Base-by-base conservation (phyloP, 2,329 filamentous ascomycete genomes). In the Diaporthe australafricana region DNA sequence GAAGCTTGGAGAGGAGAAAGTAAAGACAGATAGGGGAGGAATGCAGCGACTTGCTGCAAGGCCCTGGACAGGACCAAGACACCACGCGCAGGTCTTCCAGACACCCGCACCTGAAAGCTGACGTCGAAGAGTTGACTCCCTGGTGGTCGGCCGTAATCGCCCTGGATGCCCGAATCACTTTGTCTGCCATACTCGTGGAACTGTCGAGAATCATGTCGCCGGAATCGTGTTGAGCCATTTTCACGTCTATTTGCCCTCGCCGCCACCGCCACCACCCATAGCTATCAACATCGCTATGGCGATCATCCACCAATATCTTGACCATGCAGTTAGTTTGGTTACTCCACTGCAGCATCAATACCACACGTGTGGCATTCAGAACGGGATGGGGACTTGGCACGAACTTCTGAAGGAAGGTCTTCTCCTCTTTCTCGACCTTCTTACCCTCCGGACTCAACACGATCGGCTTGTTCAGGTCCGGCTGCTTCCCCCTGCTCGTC, bases 301-400 rank as follows among this genome's bases (percentile, higher is more conserved):
- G 80, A 91, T 81, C 75, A 90, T 79, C 90, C 90, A 92, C 91
- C 91, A 93, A 79, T 92, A 92, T 80, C 89, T 91, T 75, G 66
- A 70, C 14, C 16, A 16, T 45, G 30, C 25, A 40, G 65, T 73
- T 67, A 48, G 32, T 57, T 70, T 32, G 78, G 85, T 80, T 71
- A 70, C 40, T 42, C 48, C 32, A 52, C 17, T 38, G 38, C 32
- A 70, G 65, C 62, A 67, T 42, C 35, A 17, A 7, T 11, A n/a
- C 25, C 17, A 12, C 8, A 5, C 38, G 7, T 30, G 67, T 25
- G 11, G 45, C 40, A 16, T 30, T 22, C 45, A 17, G 30, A 20
- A 20, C 48, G 53, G n/a, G 32, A 8, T 22, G 9, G 67, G 25
- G 12, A 53, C 20, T 5, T 53, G 16, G 12, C 25, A 85, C 87